phyloP scores from a whole-genome alignment of 306 rosid species.

The Quercus glauca region DNA sequence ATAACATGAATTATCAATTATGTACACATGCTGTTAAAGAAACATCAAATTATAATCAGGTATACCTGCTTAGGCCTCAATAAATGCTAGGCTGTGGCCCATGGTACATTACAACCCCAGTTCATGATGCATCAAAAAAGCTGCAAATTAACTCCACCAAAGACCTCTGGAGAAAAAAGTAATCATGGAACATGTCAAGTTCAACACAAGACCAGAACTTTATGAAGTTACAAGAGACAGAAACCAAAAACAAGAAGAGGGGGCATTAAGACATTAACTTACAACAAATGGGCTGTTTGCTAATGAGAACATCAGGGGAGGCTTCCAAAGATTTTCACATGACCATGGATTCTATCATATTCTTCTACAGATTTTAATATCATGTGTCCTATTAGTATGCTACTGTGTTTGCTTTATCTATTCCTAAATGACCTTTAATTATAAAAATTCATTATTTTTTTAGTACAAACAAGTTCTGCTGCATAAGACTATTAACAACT shows the following conservation, averaged over 20 bases:
- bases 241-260: no score
- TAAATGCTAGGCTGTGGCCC: constrained; percentile 86
- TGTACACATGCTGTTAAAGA: constrained; percentile 1
- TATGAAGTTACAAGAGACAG: neutral
- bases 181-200: neutral
- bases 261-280: no score
- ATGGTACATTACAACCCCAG: constrained; percentile 93
- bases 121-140: constrained; percentile 98
- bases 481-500: neutral
- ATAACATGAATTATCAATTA: constrained; percentile 4
- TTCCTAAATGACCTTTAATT: neutral
- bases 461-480: neutral
- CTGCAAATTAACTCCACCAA: constrained; percentile 95
- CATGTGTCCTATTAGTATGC: neutral
- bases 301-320: neutral
- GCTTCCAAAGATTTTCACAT: neutral
- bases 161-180: constrained; percentile 57
- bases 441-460: neutral
- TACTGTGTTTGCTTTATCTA: neutral
- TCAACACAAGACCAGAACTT: neutral
- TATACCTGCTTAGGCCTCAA: constrained; percentile 74
- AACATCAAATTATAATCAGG: neutral
- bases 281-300: no score
- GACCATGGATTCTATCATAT: neutral
- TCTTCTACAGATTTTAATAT: neutral